Conservation (phyloP, 179 eudicot species). For the Drosera spatulata region DNA sequence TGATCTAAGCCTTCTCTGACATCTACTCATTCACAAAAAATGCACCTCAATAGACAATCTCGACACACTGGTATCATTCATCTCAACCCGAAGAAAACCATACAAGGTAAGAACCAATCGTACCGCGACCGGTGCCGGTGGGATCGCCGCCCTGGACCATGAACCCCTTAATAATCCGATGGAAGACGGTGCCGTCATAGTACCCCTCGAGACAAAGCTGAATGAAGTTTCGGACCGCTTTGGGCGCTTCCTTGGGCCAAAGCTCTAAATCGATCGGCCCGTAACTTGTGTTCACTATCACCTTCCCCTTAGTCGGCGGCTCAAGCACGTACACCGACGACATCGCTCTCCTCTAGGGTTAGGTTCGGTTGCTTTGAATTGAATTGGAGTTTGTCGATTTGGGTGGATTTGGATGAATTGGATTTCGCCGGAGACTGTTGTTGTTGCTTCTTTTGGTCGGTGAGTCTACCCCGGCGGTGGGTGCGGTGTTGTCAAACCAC, state of each 20-base stretch:
- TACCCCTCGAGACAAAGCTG: slow-evolving; percentile 90
- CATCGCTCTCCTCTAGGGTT: slow-evolving; percentile 19
- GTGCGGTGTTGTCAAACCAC: no score
- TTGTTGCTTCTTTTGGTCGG: no score
- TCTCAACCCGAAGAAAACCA: neutral
- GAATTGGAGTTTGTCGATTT: no score
- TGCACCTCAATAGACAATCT: no score
- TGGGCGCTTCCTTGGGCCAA: slow-evolving; percentile 98
- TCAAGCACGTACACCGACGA: slow-evolving; percentile 80
- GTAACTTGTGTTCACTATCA: slow-evolving; percentile 56
- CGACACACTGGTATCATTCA: no score
- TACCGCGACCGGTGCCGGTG: slow-evolving; percentile 72
- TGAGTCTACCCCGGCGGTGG: no score
- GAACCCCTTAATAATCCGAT: slow-evolving; percentile 84
- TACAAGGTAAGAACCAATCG: neutral
- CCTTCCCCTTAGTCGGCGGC: slow-evolving; percentile 95
- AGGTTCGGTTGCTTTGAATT: no score
- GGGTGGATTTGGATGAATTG: no score
- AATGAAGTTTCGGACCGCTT: slow-evolving; percentile 74
- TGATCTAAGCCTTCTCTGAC: no score
- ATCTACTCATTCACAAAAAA: no score
- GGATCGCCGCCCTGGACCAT: slow-evolving; percentile 92
- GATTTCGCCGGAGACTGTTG: no score
- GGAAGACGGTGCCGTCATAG: slow-evolving; percentile 71
- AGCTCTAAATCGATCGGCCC: slow-evolving; percentile 88